These are phyloP conservation scores for Trypanosoma theileri DNA, from an alignment of 208 protist species.

Conservation along the genomic window DNA sequence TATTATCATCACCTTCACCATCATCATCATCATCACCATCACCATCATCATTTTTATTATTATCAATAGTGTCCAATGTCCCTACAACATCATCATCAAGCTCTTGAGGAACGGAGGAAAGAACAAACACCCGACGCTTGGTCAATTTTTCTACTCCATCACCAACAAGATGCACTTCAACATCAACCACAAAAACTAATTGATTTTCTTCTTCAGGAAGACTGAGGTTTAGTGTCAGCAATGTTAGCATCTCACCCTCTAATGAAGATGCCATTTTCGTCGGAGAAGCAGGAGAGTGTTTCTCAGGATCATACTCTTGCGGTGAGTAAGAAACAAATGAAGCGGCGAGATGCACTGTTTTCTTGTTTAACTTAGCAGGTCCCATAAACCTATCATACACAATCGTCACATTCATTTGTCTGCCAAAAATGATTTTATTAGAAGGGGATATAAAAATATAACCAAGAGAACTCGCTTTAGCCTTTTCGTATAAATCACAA, in stretches of 20 bases:
- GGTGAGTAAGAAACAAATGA: background rate
- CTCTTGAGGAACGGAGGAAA: background rate
- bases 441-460: conserved; percentile 14
- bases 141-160: too few relatives aligned
- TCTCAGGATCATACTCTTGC: conserved; percentile 1
- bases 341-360: background rate
- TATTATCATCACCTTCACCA: background rate
- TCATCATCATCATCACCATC: background rate
- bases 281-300: background rate
- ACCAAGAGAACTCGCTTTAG: conserved; percentile 3
- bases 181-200: conserved; percentile 25
- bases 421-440: conserved; percentile 4
- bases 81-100: background rate
- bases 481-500: background rate
- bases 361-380: background rate
- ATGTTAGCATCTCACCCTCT: background rate
- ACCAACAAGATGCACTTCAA: conserved; percentile 12
- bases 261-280: background rate
- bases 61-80: background rate
- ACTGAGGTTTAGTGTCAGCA: background rate
- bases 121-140: conserved; percentile 2
- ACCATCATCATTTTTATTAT: background rate
- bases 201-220: conserved; percentile 5
- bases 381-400: conserved; percentile 12
- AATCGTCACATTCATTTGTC: background rate